Evolutionary conservation across 2,329 filamentous ascomycete genomes (phyloP).

Genomic region (Podosphaera leucotricha): DNA sequence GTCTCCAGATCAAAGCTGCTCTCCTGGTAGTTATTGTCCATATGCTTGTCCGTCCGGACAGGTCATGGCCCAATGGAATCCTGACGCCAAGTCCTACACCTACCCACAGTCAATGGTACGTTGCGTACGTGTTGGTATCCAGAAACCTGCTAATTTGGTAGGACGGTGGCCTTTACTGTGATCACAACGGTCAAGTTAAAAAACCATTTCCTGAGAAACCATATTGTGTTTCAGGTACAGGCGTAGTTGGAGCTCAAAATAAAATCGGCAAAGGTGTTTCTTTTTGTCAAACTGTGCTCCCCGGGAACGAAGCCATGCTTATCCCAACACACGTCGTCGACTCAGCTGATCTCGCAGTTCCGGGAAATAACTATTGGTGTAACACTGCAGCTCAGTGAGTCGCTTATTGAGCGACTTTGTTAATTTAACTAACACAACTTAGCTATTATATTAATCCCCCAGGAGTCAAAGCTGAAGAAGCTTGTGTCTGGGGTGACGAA

Average conservation of each 20-base stretch:
- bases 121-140: conserved; percentile 3
- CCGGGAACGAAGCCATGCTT: conserved; percentile 61
- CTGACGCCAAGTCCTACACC: conserved; percentile 36
- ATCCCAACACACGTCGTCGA: conserved; percentile 47
- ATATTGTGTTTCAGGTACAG: conserved; percentile 48
- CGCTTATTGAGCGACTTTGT: neutral
- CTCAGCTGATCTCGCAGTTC: conserved; percentile 40
- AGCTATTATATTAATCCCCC: conserved; percentile 63
- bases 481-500: conserved; percentile 48
- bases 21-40: conserved; percentile 45
- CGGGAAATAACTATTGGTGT: conserved; percentile 45
- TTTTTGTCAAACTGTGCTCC: conserved; percentile 59
- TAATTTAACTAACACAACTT: conserved; percentile 8
- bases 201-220: conserved; percentile 46
- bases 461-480: conserved; percentile 32
- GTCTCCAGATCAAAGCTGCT: conserved; percentile 49
- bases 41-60: conserved; percentile 54
- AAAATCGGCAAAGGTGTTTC: conserved; percentile 37
- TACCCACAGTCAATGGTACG: conserved; percentile 52
- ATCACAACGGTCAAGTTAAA: conserved; percentile 35
- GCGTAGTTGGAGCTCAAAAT: conserved; percentile 41
- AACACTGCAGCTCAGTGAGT: conserved; percentile 51
- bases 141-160: conserved; percentile 15
- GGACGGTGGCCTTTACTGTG: conserved; percentile 55
- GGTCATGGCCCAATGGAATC: conserved; percentile 61